A percentile compares a stretch with the other conserved stretches of the same genome.
Evolutionary conservation across 345 rosid genomes (phyloP).

Genomic region (Cardiospermum halicacabum): DNA sequence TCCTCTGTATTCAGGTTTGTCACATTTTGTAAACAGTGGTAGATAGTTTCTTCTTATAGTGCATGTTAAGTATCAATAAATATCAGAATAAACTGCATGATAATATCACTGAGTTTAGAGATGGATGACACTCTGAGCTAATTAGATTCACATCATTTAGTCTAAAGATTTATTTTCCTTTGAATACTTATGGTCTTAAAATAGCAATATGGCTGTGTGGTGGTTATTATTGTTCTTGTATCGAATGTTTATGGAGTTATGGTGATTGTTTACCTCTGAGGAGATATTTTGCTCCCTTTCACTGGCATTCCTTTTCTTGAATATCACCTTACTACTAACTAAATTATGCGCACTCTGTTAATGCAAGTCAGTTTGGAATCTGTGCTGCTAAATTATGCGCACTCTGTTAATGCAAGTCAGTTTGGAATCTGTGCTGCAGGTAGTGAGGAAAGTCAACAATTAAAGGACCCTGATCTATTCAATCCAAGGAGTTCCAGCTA

Average conservation of each 20-base stretch:
- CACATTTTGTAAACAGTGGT: conserved; percentile 4
- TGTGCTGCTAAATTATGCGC: background rate
- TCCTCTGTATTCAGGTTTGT: conserved; percentile 41
- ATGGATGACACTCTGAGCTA: background rate
- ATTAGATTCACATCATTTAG: background rate
- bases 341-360: background rate
- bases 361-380: background rate
- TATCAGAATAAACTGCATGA: conserved; percentile 2
- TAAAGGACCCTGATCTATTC: conserved; percentile 21
- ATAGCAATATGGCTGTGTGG: background rate
- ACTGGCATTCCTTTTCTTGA: background rate
- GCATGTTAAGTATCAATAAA: conserved; percentile 3
- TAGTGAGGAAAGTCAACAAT: conserved; percentile 21
- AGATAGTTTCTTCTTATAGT: background rate
- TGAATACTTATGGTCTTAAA: background rate
- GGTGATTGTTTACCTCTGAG: background rate
- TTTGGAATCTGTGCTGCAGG: conserved; percentile 26
- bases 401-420: background rate
- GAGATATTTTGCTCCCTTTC: too few species aligned
- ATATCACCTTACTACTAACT: too few species aligned
- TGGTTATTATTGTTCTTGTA: background rate
- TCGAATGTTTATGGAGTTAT: background rate
- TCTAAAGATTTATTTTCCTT: background rate
- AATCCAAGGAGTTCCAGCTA: conserved; percentile 13
- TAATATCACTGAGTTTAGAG: background rate